Conservation (phyloP, 345 rosid genomes). For the Jatropha curcas region DNA sequence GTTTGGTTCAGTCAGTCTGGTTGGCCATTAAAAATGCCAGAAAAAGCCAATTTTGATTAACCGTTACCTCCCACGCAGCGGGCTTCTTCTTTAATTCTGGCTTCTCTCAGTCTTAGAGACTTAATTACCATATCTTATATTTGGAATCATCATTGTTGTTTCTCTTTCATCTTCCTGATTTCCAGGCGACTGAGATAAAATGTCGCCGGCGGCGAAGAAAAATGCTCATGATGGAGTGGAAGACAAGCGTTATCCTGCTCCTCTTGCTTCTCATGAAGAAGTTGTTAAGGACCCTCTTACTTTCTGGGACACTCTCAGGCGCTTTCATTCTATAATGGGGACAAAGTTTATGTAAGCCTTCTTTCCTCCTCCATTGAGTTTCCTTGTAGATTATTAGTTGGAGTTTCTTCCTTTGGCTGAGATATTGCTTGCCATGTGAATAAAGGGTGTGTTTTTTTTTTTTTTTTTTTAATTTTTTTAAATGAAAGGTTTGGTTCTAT, state of each 20-base stretch:
- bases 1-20: neutral
- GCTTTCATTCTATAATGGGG: constrained; percentile 79
- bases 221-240: constrained; percentile 21
- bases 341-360: constrained; percentile 72
- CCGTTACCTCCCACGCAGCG: constrained; percentile 60
- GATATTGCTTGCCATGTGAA: neutral
- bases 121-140: constrained; percentile 51
- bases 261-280: constrained; percentile 60
- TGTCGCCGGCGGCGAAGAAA: constrained; percentile 49
- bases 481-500: neutral
- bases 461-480: too few relatives aligned
- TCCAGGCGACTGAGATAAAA: constrained; percentile 27
- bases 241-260: constrained; percentile 58
- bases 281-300: constrained; percentile 44
- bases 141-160: constrained; percentile 8
- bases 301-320: constrained; percentile 89
- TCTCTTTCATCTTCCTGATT: neutral
- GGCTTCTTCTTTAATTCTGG: constrained; percentile 23
- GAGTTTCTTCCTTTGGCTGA: neutral
- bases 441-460: too few relatives aligned
- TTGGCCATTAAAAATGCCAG: constrained; percentile 40
- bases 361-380: neutral
- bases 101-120: constrained; percentile 37
- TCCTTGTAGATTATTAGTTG: neutral
- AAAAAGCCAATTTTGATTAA: constrained; percentile 65